Base-by-base conservation (phyloP, 306 rosid species). In the Erythrophleum fordii region DNA sequence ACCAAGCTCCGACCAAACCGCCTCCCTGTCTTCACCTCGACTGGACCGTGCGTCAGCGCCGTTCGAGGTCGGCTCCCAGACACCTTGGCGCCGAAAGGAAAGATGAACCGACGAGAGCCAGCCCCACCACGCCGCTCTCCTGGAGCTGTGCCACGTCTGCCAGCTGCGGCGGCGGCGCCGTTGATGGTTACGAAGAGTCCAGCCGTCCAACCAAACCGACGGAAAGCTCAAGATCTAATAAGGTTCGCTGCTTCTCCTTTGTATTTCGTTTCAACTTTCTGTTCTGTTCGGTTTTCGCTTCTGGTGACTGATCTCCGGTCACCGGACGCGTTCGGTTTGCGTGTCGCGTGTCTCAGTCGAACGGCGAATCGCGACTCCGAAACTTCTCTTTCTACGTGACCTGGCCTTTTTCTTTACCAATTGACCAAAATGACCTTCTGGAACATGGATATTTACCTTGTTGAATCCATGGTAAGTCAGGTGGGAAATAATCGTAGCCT, bases 51-150 rank as follows among this genome's bases (percentile, higher is more conserved):
- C 90, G 97, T 17, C 97, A 95, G 77, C 92, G 84, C 42, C 94
- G 99, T 35, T 89, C 99, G 25, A 89, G 72, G 79, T 80, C 84
- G 69, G 17, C 75, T 42, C 82, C 87, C 1, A 82, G 84, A 5
- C 78, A 55, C 67, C 35, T 35, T 0, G 58, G 34, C 31, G 67
- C 72, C n/a, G 56, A 23, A 75, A 82, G 67, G 52, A 85, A 84
- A 67, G 64, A 69, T 0, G 85, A 85, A 23, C 65, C 85, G 18
- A 70, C 86, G 5, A 73, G 97, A 16, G 94, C 91, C 60, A 95
- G 99, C 58, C 99, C 99, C 5, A 93, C 93, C 77, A 95, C 99
- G 34, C 99, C 99, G 1, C 94, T 95, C 28, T 85, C 97, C 10
- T 92, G 92, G 92, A 90, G 87, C 87, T 93, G 84, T 16, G 89